Evolutionary conservation across 805 yeast species (phyloP).

Genomic region (Lipomyces orientalis): DNA sequence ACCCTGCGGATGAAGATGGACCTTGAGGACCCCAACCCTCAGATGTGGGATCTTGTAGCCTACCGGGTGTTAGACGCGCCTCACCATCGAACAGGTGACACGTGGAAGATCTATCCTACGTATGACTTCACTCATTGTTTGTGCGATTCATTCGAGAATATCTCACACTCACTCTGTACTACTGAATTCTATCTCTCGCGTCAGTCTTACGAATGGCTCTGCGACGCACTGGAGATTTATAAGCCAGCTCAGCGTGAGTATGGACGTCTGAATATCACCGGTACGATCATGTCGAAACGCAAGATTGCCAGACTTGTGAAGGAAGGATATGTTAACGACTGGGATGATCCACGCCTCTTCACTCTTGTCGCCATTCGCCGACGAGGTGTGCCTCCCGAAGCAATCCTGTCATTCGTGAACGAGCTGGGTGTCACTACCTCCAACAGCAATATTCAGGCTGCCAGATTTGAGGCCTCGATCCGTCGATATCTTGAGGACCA

Average conservation of each 20-base stretch:
- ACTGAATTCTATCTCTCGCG: conserved; percentile 91
- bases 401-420: conserved; percentile 88
- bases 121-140: conserved; percentile 99
- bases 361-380: conserved; percentile 94
- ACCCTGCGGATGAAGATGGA: conserved; percentile 97
- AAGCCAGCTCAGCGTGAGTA: conserved; percentile 99
- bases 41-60: conserved; percentile 99
- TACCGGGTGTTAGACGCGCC: conserved; percentile 90
- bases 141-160: conserved; percentile 96
- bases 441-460: conserved; percentile 86
- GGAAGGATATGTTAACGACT: conserved; percentile 81
- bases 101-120: conserved; percentile 98
- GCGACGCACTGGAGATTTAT: conserved; percentile 92
- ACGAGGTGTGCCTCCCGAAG: conserved; percentile 99
- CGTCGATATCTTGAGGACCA: conserved; percentile 86
- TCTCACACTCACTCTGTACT: conserved; percentile 94
- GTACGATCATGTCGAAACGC: conserved; percentile 92
- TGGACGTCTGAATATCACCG: conserved; percentile 93
- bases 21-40: conserved; percentile 87
- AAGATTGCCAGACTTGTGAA: conserved; percentile 92
- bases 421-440: conserved; percentile 97
- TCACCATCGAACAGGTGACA: conserved; percentile 95
- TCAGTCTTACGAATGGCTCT: conserved; percentile 97
- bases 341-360: conserved; percentile 98
- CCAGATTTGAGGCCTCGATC: conserved; percentile 86